A percentile compares a stretch with the other conserved stretches of the same genome.
Evolutionary conservation across 768 basidiomycete species (phyloP).

Genomic region (Pseudohyphozyma bogoriensis): DNA sequence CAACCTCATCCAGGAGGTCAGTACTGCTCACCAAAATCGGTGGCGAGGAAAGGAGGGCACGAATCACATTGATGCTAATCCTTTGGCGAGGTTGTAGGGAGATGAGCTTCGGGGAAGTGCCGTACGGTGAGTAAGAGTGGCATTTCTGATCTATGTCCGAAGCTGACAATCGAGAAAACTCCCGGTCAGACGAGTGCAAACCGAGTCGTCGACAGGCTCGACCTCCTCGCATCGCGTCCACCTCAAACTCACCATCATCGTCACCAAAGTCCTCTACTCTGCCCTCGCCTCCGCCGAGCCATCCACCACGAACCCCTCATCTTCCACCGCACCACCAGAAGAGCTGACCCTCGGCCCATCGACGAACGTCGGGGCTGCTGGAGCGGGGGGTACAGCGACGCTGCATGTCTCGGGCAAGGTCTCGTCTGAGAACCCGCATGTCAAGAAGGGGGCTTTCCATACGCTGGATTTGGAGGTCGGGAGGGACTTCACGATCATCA

Average conservation of each 20-base stretch:
- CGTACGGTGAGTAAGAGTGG: constrained; percentile 10
- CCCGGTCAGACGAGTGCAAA: constrained; percentile 57
- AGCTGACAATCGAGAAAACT: background rate
- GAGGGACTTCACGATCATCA: constrained; percentile 81
- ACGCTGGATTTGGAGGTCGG: constrained; percentile 88
- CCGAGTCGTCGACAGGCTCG: constrained; percentile 81
- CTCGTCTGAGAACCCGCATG: constrained; percentile 72
- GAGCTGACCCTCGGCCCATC: constrained; percentile 28
- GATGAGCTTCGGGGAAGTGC: constrained; percentile 21
- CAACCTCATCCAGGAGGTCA: constrained; percentile 74
- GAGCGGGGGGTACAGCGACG: constrained; percentile 39
- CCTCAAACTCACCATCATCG: constrained; percentile 70
- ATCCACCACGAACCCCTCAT: constrained; percentile 41
- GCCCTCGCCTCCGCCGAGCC: constrained; percentile 48
- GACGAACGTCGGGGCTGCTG: constrained; percentile 34
- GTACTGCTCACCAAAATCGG: constrained; percentile 10
- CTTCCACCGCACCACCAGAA: constrained; percentile 33
- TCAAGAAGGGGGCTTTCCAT: constrained; percentile 85
- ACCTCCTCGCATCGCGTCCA: constrained; percentile 82
- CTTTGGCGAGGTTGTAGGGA: background rate
- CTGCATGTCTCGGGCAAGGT: constrained; percentile 83
- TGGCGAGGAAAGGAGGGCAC: background rate
- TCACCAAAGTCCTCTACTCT: constrained; percentile 69
- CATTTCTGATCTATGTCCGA: background rate
- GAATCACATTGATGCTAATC: background rate